Base-by-base conservation (phyloP, 106 monocot genomes). In the Vanilla planifolia region DNA sequence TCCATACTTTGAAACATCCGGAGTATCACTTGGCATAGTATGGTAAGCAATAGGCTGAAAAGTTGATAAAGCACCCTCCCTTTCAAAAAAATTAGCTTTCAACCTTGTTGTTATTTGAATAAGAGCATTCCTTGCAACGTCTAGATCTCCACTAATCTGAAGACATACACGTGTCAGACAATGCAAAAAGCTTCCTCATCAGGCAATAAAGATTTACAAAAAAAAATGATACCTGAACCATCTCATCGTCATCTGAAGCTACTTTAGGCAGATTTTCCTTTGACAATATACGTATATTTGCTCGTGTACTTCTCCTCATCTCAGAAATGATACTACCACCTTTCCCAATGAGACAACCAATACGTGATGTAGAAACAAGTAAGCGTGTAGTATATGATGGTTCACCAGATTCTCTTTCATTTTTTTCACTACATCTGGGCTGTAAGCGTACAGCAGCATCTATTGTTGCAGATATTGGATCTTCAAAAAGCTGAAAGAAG, bases 301-400 rank as follows among this genome's bases (percentile, higher is more conserved):
- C 96, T 7, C 75, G 68, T 22, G 96, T 91, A 27, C 30, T 16
- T 69, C 76, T 91, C 50, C 96, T 80, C 84, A 96, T 96, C 28
- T 96, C 90, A 39, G 96, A 80, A 36, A 96, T 90, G 53, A 96
- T 96, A 22, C 74, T 78, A 8, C 96, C 91, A 60, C 84, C 91
- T 87, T 96, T 96, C 22, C 96, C 96, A 67, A 96, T 91, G 4
- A 96, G 74, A 47, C 96, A 96, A 50, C 96, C 96, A 72, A 96
- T 96, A 20, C 83, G 83, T n/a, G 96, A 77, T 63, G 84, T 87
- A 26, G 96, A 74, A 3, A 96, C 96, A 53, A 96, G 84, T 29
- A 96, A 51, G 26, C 96, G 83, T 24, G 96, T 96, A 19, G 80
- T 96, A 48, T 67, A 90, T 28, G 79, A 74, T 44, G 77, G 39